Conservation (phyloP, 2,329 filamentous ascomycete species). For the Aspergillus neoniger region DNA sequence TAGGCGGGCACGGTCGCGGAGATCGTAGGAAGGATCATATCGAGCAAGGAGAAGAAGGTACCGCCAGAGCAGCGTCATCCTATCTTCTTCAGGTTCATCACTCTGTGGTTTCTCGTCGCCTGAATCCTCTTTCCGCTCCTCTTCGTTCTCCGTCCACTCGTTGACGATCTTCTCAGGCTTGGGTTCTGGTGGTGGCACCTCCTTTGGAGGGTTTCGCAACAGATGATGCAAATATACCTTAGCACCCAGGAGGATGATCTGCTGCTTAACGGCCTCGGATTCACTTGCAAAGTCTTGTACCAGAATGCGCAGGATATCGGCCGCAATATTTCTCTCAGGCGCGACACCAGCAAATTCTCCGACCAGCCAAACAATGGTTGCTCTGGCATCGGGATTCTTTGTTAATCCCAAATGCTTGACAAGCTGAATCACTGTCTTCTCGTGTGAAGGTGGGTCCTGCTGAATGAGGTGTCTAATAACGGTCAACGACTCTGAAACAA, state of each 20-base stretch:
- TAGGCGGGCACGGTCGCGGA: conserved; percentile 85
- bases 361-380: conserved; percentile 96
- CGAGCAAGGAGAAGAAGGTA: conserved; percentile 82
- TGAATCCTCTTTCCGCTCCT: conserved; percentile 26
- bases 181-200: conserved; percentile 25
- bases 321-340: conserved; percentile 83
- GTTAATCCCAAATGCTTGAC: conserved; percentile 90
- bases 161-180: conserved; percentile 26
- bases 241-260: conserved; percentile 90
- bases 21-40: conserved; percentile 92
- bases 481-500: conserved; percentile 90
- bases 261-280: conserved; percentile 80
- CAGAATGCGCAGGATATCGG: conserved; percentile 86
- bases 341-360: conserved; percentile 86
- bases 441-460: conserved; percentile 77
- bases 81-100: conserved; percentile 50
- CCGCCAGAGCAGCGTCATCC: conserved; percentile 76
- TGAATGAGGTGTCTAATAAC: conserved; percentile 96
- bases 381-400: conserved; percentile 82
- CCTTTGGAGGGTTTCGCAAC: conserved; percentile 50
- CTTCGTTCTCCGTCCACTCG: conserved; percentile 35
- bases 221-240: conserved; percentile 93
- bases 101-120: conserved; percentile 13
- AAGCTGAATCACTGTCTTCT: conserved; percentile 80
- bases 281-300: conserved; percentile 83